These are phyloP conservation scores for Cornus controversa DNA, from an alignment of 148 eudicot species.

Conservation along the genomic window DNA sequence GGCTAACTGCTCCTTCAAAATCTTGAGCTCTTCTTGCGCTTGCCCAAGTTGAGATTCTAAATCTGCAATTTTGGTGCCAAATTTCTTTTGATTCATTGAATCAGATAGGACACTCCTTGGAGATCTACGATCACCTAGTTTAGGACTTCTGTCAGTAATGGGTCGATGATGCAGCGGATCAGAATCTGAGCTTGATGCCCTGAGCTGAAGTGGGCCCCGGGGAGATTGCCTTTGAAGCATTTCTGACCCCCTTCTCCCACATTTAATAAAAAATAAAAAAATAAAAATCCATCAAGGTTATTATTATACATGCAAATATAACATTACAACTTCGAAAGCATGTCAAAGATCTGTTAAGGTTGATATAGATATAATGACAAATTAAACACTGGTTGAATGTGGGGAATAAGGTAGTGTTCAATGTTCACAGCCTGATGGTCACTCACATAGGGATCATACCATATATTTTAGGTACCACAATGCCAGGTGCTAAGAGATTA, in stretches of 20 bases:
- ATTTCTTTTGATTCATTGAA: conserved; percentile 60
- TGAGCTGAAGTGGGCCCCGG: conserved; percentile 40
- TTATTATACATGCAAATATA: too few relatives aligned
- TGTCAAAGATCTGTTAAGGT: too few relatives aligned
- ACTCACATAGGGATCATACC: too few relatives aligned
- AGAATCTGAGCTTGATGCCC: conserved; percentile 67
- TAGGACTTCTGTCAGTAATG: conserved; percentile 54
- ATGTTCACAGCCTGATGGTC: too few relatives aligned
- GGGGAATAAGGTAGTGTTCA: too few relatives aligned
- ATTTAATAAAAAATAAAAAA: too few relatives aligned
- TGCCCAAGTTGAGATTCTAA: conserved; percentile 82
- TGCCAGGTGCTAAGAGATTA: too few relatives aligned
- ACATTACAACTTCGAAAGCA: too few relatives aligned
- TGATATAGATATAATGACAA: too few relatives aligned
- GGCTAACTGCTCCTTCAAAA: conserved; percentile 65
- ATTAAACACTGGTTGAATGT: too few relatives aligned
- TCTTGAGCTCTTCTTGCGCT: conserved; percentile 84
- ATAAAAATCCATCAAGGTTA: too few relatives aligned
- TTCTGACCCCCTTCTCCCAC: conserved; percentile 52
- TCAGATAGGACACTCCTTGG: conserved; percentile 64
- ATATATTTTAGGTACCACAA: too few relatives aligned
- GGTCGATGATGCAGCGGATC: conserved; percentile 62
- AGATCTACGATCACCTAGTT: conserved; percentile 53
- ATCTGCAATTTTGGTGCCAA: conserved; percentile 72
- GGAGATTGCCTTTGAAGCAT: conserved; percentile 62